Base-by-base conservation (phyloP, 2,329 filamentous ascomycete genomes). In the Alternaria infectoria region DNA sequence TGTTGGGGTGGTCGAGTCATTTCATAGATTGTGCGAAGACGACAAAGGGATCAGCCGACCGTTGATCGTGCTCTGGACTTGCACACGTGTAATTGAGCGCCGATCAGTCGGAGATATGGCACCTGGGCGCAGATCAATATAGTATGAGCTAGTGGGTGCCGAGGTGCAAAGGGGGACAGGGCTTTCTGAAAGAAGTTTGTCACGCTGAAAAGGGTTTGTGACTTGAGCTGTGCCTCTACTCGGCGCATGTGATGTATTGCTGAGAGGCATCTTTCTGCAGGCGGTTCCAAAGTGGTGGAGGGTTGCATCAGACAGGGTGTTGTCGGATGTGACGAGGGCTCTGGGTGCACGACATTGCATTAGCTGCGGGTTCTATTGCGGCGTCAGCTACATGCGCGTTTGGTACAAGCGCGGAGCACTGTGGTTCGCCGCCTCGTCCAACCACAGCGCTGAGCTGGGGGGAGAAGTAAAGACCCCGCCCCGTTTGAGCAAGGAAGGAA, bases 81-180 rank as follows among this genome's bases (percentile, higher is more conserved):
- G 32, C 19, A 23, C 49, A 36, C 49, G 49, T 52, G 49, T 52
- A 52, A 52, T 52, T 52, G 49, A 52, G 49, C 28, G 49, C 30
- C 30, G 49, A 52, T 52, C 49, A 52, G 28, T 52, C 49, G 49
- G 49, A 52, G 49, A 52, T 52, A 52, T 52, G 28, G 30, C 49
- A 52, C 49, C 49, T 52, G 10, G 49, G 49, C 30, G 49, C 19
- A 36, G 49, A 52, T 52, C 49, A n/a, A 25, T 52, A 40, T 52
- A 52, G 49, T n/a, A n/a, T 13, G 19, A 52, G 49, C 49, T 52
- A 52, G 49, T 26, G 46, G 13, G 19, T 25, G 28, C 49, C 30
- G 49, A 52, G 49, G 49, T 50, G 19, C 49, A 52, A 40, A 17
- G 30, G 19, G 47, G 28, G 49, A 36, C 49, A 52, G 17, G 19